A percentile compares a stretch with the other conserved stretches of the same genome.
Conservation (phyloP, 1,284 basidiomycete species). For the Anthracocystis panici-leucophaei region DNA sequence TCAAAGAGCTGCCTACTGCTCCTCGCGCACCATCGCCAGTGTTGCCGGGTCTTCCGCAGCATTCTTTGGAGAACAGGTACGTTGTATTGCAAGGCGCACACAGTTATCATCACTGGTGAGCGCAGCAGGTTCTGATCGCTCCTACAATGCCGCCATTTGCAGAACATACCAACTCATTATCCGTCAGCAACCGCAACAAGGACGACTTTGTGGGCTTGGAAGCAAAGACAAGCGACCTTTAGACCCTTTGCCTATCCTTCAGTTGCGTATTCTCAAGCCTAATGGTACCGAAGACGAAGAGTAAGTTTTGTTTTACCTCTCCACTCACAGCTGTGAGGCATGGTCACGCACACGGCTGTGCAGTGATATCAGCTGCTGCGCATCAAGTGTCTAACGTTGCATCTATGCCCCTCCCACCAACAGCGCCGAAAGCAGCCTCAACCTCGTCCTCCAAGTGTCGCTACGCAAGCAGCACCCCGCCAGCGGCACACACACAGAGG, state of each 20-base stretch:
- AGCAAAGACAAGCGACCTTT: slow-evolving; percentile 56
- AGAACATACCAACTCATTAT: slow-evolving; percentile 48
- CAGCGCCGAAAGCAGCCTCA: slow-evolving; percentile 51
- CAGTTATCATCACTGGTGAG: background rate
- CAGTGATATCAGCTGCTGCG: background rate
- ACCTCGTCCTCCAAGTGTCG: slow-evolving; percentile 45
- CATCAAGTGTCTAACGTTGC: no score
- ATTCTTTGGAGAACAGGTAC: slow-evolving; percentile 24
- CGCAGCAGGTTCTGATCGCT: background rate
- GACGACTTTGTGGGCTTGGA: slow-evolving; percentile 51
- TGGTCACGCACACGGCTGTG: background rate
- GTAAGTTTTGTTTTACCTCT: slow-evolving; percentile 20
- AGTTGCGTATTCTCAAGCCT: slow-evolving; percentile 38
- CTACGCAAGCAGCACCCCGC: slow-evolving; percentile 29
- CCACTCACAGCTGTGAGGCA: background rate
- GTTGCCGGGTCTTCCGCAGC: slow-evolving; percentile 31
- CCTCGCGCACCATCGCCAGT: slow-evolving; percentile 34
- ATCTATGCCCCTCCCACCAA: no score
- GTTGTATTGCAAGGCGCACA: background rate
- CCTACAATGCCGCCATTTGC: background rate
- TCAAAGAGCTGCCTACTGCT: slow-evolving; percentile 13
- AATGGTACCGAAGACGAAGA: slow-evolving; percentile 48
- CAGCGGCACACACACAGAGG: slow-evolving; percentile 19
- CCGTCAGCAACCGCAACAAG: slow-evolving; percentile 53
- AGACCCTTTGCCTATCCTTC: slow-evolving; percentile 57